These are phyloP conservation scores for Sclerotinia borealis DNA, from an alignment of 2,329 filamentous ascomycete species.

Conservation along the genomic window DNA sequence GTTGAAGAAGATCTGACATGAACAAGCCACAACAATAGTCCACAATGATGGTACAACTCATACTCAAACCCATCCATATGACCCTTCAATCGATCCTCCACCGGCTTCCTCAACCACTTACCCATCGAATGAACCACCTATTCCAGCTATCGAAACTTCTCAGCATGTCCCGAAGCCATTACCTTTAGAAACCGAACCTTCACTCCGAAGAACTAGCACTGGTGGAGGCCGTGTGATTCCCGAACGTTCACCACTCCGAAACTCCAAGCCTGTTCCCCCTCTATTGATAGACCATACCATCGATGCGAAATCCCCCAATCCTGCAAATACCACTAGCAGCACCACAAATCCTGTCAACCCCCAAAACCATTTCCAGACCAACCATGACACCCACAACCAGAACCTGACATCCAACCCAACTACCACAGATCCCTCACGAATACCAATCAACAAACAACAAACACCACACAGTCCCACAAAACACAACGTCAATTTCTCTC, in stretches of 20 bases:
- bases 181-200: neutral
- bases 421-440: neutral
- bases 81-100: slow-evolving; percentile 8
- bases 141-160: neutral
- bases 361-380: neutral
- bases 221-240: slow-evolving; percentile 9
- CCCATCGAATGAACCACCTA: neutral
- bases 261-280: slow-evolving; percentile 5
- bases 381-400: neutral
- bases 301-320: neutral
- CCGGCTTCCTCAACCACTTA: slow-evolving; percentile 8
- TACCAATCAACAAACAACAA: slow-evolving; percentile 1
- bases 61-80: slow-evolving; percentile 8
- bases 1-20: neutral
- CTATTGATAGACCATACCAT: neutral
- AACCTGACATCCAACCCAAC: neutral
- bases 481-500: slow-evolving; percentile 1
- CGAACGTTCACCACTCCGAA: slow-evolving; percentile 8
- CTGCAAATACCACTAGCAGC: neutral
- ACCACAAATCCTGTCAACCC: neutral
- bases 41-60: slow-evolving; percentile 8
- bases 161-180: neutral
- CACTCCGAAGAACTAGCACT: slow-evolving; percentile 3
- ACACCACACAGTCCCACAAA: neutral
- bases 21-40: slow-evolving; percentile 10